Conservation (phyloP, 2,329 filamentous ascomycete species). For the Chaetomium sp. region DNA sequence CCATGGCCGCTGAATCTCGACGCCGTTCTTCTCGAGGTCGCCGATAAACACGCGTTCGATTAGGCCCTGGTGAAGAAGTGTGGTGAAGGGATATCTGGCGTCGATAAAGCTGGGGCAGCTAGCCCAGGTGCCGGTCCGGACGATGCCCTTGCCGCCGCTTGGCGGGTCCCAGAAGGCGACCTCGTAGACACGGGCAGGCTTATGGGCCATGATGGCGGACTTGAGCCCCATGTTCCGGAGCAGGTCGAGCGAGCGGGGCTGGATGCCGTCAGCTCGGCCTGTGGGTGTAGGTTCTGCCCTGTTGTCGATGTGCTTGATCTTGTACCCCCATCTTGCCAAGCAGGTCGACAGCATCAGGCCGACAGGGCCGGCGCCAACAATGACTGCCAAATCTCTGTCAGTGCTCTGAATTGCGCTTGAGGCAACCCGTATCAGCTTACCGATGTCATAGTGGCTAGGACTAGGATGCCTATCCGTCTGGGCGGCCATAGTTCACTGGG, state of each 20-base stretch:
- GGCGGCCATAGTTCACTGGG: slow-evolving; percentile 28
- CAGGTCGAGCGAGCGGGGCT: slow-evolving; percentile 84
- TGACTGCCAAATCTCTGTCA: slow-evolving; percentile 59
- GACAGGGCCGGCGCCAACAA: slow-evolving; percentile 86
- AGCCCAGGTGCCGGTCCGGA: slow-evolving; percentile 74
- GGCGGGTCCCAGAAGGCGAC: slow-evolving; percentile 73
- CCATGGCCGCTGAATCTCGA: slow-evolving; percentile 65
- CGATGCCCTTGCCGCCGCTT: slow-evolving; percentile 57
- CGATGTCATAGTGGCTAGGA: slow-evolving; percentile 32
- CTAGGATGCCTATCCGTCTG: slow-evolving; percentile 27
- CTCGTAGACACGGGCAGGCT: slow-evolving; percentile 83
- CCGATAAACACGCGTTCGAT: slow-evolving; percentile 71
- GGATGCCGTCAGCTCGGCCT: slow-evolving; percentile 87
- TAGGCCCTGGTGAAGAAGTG: slow-evolving; percentile 69
- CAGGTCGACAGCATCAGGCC: slow-evolving; percentile 86
- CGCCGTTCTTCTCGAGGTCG: slow-evolving; percentile 64
- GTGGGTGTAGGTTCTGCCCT: slow-evolving; percentile 80
- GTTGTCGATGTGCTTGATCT: slow-evolving; percentile 93
- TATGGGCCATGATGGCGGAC: slow-evolving; percentile 80
- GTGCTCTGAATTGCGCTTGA: not conserved
- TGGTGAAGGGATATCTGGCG: slow-evolving; percentile 70
- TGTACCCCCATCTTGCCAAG: slow-evolving; percentile 90
- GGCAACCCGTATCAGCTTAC: slow-evolving; percentile 18
- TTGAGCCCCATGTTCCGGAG: slow-evolving; percentile 89
- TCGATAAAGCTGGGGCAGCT: slow-evolving; percentile 85